Percentiles rank a stretch among this genome's conserved stretches.
These are phyloP conservation scores for Tricholoma sp. DNA, from an alignment of 768 basidiomycete genomes.

Conservation along the genomic window DNA sequence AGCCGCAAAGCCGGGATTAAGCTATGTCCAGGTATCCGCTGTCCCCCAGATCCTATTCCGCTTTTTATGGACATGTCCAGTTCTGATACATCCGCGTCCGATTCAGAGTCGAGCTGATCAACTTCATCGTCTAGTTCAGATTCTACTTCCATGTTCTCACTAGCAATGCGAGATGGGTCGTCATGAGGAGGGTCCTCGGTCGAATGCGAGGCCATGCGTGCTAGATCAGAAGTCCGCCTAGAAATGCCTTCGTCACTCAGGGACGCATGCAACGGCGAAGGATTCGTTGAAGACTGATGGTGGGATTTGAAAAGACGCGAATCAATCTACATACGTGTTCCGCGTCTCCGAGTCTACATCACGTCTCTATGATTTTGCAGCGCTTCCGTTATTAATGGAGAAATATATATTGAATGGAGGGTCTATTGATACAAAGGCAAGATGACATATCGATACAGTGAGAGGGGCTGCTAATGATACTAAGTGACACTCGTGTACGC, in stretches of 20 bases:
- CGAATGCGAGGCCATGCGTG: conserved; percentile 1
- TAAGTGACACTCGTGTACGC: background rate
- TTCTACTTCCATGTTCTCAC: conserved; percentile 21
- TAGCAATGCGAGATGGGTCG: background rate
- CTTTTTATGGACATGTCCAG: conserved; percentile 21
- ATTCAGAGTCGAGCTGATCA: conserved; percentile 61
- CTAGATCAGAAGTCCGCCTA: background rate
- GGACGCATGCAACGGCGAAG: conserved; percentile 8
- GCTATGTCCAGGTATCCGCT: conserved; percentile 59
- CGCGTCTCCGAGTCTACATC: too few species aligned
- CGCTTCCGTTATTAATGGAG: too few species aligned
- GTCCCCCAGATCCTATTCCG: conserved; percentile 19
- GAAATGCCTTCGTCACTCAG: conserved; percentile 2
- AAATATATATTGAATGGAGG: background rate
- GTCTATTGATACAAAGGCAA: background rate
- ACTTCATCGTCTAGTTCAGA: conserved; percentile 56
- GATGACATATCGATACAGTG: background rate
- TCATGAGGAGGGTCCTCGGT: background rate
- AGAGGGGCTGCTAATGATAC: background rate
- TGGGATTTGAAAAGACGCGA: conserved; percentile 1
- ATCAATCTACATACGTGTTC: too few species aligned
- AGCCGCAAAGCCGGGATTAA: conserved; percentile 61
- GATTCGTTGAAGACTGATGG: conserved; percentile 2
- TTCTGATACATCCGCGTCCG: conserved; percentile 36
- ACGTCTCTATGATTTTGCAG: too few species aligned